These are phyloP conservation scores for Borealophlyctis nickersoniae DNA, from an alignment of 192 early-diverging fungal genomes.

Conservation along the genomic window DNA sequence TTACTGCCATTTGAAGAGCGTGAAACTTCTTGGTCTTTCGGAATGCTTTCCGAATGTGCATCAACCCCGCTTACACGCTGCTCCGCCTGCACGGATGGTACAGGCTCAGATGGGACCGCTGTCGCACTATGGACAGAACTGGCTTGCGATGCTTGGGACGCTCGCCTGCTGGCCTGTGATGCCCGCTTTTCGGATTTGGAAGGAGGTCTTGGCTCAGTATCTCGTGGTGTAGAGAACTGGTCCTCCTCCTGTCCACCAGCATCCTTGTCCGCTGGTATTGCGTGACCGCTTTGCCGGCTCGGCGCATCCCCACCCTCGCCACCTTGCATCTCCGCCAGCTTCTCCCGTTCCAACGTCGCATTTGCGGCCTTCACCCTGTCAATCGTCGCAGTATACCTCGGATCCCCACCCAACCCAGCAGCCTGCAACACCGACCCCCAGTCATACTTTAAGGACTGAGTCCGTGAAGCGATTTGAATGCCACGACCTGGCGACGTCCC, in stretches of 20 bases:
- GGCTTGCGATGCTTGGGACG: background rate
- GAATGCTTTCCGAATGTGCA: too few species aligned
- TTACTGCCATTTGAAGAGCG: too few species aligned
- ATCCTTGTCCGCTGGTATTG: background rate
- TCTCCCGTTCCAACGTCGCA: background rate
- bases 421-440: background rate
- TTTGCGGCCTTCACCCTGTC: too few species aligned
- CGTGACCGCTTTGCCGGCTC: background rate
- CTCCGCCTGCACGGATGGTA: too few species aligned
- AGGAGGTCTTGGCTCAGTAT: background rate
- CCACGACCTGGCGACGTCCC: background rate
- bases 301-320: background rate
- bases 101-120: background rate
- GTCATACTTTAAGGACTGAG: background rate
- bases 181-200: background rate
- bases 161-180: background rate
- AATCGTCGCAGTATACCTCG: too few species aligned
- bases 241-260: background rate
- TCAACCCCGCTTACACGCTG: too few species aligned
- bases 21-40: too few species aligned
- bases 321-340: background rate
- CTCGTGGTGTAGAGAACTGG: background rate
- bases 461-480: background rate
- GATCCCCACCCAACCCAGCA: too few species aligned
- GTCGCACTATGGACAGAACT: background rate